Evolutionary conservation across 495 filamentous ascomycete genomes (phyloP).

Genomic region (Annulohypoxylon bovei): DNA sequence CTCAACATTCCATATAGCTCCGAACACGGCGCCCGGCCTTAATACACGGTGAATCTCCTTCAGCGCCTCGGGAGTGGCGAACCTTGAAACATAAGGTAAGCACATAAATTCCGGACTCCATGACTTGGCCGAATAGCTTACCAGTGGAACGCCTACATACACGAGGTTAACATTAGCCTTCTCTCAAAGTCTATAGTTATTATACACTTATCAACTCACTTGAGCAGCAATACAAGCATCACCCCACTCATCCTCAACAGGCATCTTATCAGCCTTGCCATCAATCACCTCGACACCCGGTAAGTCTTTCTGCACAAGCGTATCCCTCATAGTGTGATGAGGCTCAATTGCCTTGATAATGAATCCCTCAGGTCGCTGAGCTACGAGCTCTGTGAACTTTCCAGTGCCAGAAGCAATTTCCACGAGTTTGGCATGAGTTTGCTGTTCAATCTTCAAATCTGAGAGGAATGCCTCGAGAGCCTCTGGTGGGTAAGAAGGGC

Average conservation of each 20-base stretch:
- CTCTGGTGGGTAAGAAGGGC: conserved; percentile 68
- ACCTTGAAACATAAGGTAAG: conserved; percentile 54
- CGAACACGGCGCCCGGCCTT: conserved; percentile 60
- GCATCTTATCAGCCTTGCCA: conserved; percentile 65
- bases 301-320: conserved; percentile 64
- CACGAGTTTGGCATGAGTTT: conserved; percentile 58
- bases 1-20: conserved; percentile 74
- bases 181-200: conserved; percentile 10
- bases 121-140: conserved; percentile 36
- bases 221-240: conserved; percentile 72
- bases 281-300: conserved; percentile 58
- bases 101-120: neutral
- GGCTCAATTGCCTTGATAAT: conserved; percentile 71
- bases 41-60: conserved; percentile 68
- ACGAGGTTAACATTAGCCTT: conserved; percentile 8
- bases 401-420: conserved; percentile 74
- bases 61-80: conserved; percentile 65
- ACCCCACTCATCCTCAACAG: conserved; percentile 63
- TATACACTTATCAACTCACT: conserved; percentile 52
- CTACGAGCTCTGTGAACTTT: conserved; percentile 71
- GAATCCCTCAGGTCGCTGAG: conserved; percentile 60
- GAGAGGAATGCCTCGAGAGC: conserved; percentile 64
- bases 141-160: conserved; percentile 68
- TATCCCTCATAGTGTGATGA: conserved; percentile 66
- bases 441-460: conserved; percentile 55